A percentile compares a stretch with the other conserved stretches of the same genome.
These are phyloP conservation scores for Dipteronia sinensis DNA, from an alignment of 345 rosid genomes.

Conservation along the genomic window DNA sequence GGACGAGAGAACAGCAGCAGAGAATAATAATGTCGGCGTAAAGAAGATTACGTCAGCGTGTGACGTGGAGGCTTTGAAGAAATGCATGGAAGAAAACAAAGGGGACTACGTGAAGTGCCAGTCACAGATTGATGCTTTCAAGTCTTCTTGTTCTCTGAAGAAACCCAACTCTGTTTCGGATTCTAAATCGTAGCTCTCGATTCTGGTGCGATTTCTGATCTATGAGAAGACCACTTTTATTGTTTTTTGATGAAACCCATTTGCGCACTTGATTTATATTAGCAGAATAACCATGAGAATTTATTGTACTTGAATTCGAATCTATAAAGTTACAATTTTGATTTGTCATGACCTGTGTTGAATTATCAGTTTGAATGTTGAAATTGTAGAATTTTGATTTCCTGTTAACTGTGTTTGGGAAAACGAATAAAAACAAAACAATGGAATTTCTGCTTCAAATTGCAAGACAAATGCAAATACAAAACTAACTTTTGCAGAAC, in stretches of 20 bases:
- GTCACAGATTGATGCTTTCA: constrained; percentile 77
- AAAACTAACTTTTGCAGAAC: too few relatives aligned
- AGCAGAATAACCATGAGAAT: background rate
- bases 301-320: background rate
- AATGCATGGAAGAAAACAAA: constrained; percentile 83
- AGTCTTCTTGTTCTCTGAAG: constrained; percentile 67
- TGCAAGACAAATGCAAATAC: background rate
- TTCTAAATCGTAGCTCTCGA: background rate
- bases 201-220: background rate
- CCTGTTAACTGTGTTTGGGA: background rate
- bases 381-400: too few relatives aligned
- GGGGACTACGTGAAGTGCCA: constrained; percentile 73
- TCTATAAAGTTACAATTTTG: background rate
- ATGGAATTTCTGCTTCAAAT: background rate
- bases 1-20: constrained; percentile 34
- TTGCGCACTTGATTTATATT: background rate
- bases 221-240: background rate
- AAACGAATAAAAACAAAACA: too few relatives aligned
- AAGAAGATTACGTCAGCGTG: constrained; percentile 65
- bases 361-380: background rate
- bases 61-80: constrained; percentile 85
- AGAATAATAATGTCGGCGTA: constrained; percentile 13
- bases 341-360: too few relatives aligned
- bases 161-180: constrained; percentile 36
- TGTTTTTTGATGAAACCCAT: background rate